Evolutionary conservation across 2,329 filamentous ascomycete species (phyloP), one percentile per base, ranked within the genome.

Genomic region (Septoria linicola): DNA sequence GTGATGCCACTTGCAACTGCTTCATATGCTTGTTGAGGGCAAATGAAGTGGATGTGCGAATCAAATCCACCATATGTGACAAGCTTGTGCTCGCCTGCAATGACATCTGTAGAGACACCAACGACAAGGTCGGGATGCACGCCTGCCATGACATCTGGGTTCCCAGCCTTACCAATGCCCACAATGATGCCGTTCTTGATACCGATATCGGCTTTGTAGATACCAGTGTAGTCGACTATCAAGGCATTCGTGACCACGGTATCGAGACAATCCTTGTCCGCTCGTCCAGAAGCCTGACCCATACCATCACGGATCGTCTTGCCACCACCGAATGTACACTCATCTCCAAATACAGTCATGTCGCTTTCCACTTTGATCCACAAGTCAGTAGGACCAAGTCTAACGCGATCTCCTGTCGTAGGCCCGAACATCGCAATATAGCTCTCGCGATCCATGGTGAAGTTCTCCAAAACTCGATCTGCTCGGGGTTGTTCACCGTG

Each of bases 171-270:
- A 53, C 92, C 92, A 61, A 97, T 92, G 0, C 83, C 92, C 21
- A 85, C 84, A 63, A 97, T 96, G 32, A 87, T 68, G 2, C 92
- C 91, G 60, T 90, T 72, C 70, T 95, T 96, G 69, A 97, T 84
- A 21, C 92, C 92, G 66, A 97, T 95, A 69, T 97, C 92, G 4
- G 91, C 92, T 74, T 97, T 97, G 77, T 89, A 95, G 65, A 97
- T 96, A 41, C 92, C 92, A 1, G 81, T 86, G 80, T 87, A 95
- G 73, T 97, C 92, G 16, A 97, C 79, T 31, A 97, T 85, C 58
- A 97, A 73, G 4, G 91, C 92, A 64, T 96, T 97, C 1, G 85
- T 89, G 53, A 97, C 82, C 19, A 96, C 88, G 40, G 92, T 80
- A 68, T 97, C 92, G 52, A 96, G 73, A 19, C 82, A 83, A 19